phyloP scores from a whole-genome alignment of 441 rosid genomes.

The Theobroma grandiflorum region DNA sequence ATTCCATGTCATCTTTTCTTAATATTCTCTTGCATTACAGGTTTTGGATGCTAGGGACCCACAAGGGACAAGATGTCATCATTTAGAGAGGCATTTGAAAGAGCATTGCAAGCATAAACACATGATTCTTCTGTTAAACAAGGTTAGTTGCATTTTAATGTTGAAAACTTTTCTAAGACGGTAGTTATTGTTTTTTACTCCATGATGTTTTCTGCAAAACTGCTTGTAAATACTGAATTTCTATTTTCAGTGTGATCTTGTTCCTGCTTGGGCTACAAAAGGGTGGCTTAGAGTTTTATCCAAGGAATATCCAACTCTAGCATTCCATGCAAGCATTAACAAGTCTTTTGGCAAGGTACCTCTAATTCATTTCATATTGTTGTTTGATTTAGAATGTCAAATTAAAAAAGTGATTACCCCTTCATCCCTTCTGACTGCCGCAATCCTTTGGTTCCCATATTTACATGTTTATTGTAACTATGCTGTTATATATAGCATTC shows the following conservation, averaged over 20 bases:
- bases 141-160: conserved; percentile 52
- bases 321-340: conserved; percentile 94
- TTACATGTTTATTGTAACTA: neutral
- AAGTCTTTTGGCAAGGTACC: conserved; percentile 95
- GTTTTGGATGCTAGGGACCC: conserved; percentile 99
- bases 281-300: conserved; percentile 91
- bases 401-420: neutral
- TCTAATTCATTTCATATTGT: neutral
- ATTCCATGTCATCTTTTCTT: neutral
- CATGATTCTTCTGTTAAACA: conserved; percentile 87
- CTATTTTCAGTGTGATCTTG: conserved; percentile 80
- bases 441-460: neutral
- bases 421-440: no score
- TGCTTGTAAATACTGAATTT: conserved; percentile 8
- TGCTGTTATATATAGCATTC: neutral
- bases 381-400: neutral
- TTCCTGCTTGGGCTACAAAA: conserved; percentile 97
- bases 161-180: neutral
- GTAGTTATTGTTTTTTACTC: neutral
- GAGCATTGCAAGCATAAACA: conserved; percentile 93
- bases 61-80: conserved; percentile 89
- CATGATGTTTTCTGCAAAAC: neutral
- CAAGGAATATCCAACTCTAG: conserved; percentile 92
- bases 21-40: conserved; percentile 41
- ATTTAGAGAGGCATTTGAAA: conserved; percentile 86